Conservation (phyloP, 805 yeast species). For the Lipomyces anomalus region DNA sequence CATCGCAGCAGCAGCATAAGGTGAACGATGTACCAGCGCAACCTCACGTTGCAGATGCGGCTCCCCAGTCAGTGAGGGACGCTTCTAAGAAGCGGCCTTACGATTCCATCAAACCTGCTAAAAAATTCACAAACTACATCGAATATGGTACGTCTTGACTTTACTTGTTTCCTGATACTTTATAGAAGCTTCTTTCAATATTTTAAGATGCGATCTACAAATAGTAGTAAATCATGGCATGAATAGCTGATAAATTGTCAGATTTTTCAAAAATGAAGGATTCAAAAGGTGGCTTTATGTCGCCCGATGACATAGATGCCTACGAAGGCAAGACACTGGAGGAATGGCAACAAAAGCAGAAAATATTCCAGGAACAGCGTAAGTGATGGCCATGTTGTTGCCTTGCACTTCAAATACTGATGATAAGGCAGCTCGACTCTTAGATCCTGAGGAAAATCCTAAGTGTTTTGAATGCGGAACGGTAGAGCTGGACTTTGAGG, state of each 20-base stretch:
- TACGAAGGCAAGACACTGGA: slow-evolving; percentile 38
- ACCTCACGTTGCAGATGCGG: too few species aligned
- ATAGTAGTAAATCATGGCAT: not conserved
- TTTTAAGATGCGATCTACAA: not conserved
- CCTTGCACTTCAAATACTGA: slow-evolving; percentile 18
- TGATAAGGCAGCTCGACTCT: slow-evolving; percentile 50
- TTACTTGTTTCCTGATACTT: slow-evolving; percentile 1
- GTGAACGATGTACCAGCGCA: too few species aligned
- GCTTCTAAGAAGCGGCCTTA: slow-evolving; percentile 24
- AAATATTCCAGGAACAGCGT: slow-evolving; percentile 20
- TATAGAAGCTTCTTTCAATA: slow-evolving; percentile 55
- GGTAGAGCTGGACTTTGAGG: slow-evolving; percentile 69
- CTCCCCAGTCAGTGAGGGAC: slow-evolving; percentile 16
- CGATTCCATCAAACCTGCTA: slow-evolving; percentile 22
- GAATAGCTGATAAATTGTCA: slow-evolving; percentile 23
- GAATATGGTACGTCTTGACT: slow-evolving; percentile 31
- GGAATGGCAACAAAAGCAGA: slow-evolving; percentile 54
- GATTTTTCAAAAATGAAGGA: slow-evolving; percentile 91
- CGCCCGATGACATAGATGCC: slow-evolving; percentile 36
- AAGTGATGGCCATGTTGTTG: slow-evolving; percentile 12
- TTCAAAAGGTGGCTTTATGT: slow-evolving; percentile 76
- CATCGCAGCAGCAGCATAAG: not conserved
- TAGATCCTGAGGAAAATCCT: slow-evolving; percentile 67
- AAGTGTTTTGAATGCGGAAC: slow-evolving; percentile 72
- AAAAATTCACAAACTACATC: slow-evolving; percentile 35